Evolutionary conservation across 345 rosid species (phyloP).

Genomic region (Brassica incana): DNA sequence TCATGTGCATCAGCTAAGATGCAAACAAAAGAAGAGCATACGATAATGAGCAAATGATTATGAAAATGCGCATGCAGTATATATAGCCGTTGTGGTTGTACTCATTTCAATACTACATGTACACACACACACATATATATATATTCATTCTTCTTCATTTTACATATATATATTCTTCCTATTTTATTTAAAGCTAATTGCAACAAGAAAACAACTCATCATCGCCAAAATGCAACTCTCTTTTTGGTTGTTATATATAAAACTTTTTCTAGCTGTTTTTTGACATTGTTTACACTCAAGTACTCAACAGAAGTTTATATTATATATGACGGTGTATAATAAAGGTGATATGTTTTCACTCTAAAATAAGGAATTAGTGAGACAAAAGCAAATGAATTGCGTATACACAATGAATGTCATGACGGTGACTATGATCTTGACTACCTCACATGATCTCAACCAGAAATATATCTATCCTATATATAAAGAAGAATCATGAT

Average conservation of each 20-base stretch:
- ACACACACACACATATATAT: neutral
- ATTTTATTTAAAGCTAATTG: neutral
- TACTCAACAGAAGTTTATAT: conserved; percentile 3
- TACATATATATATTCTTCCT: neutral
- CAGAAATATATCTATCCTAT: too few relatives aligned
- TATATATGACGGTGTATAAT: neutral
- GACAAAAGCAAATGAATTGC: conserved; percentile 25
- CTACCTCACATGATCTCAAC: conserved; percentile 38
- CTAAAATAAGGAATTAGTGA: conserved; percentile 25
- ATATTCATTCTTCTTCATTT: too few relatives aligned
- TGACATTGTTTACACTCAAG: conserved; percentile 25
- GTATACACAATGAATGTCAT: conserved; percentile 35
- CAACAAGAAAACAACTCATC: conserved; percentile 27
- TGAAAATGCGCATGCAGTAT: conserved; percentile 18
- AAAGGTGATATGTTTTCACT: conserved; percentile 23
- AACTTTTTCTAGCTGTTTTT: conserved; percentile 8
- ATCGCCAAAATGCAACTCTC: neutral
- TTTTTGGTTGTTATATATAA: neutral
- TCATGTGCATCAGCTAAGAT: neutral
- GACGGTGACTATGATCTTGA: conserved; percentile 38
- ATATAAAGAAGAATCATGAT: conserved; percentile 9
- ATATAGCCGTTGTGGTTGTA: conserved; percentile 34
- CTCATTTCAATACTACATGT: conserved; percentile 6
- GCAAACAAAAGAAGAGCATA: conserved; percentile 27
- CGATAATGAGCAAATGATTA: conserved; percentile 11